Percentiles rank a stretch among this genome's conserved stretches.
phyloP scores from a whole-genome alignment of 306 rosid species.

The Astragalus membranaceus region DNA sequence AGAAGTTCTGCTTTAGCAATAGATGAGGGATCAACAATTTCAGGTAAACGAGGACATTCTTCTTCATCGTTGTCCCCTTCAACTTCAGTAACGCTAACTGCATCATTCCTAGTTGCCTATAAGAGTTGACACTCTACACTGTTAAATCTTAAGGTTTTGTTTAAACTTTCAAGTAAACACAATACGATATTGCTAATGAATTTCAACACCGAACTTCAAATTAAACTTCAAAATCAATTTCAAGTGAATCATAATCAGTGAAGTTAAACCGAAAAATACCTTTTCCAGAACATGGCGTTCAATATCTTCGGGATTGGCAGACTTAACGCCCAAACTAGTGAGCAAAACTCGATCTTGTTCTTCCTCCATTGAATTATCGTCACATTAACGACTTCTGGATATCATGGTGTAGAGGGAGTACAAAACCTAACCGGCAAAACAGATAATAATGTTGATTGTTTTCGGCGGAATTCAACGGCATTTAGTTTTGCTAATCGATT shows the following conservation, averaged over 20 bases:
- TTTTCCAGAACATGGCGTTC: conserved; percentile 61
- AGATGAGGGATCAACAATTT: conserved; percentile 31
- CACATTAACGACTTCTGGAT: neutral
- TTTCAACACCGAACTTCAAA: conserved; percentile 17
- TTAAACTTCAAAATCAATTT: neutral
- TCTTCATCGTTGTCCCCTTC: conserved; percentile 35
- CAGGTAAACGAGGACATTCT: conserved; percentile 30
- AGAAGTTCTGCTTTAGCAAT: conserved; percentile 41
- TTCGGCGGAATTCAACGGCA: neutral
- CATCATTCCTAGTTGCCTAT: conserved; percentile 55
- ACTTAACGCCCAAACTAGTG: conserved; percentile 65
- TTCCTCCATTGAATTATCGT: conserved; percentile 53
- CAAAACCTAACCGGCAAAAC: conserved; percentile 7
- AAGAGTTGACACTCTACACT: conserved; percentile 7
- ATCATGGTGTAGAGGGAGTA: neutral
- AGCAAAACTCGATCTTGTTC: conserved; percentile 76
- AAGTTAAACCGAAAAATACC: conserved; percentile 31
- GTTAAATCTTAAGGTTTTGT: conserved; percentile 16
- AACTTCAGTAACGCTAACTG: conserved; percentile 34
- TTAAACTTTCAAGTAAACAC: no score
- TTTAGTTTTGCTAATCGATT: neutral
- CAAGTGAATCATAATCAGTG: neutral
- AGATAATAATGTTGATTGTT: neutral
- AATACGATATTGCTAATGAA: neutral
- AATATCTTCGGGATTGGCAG: conserved; percentile 82